Base-by-base conservation (phyloP, 768 basidiomycete species). In the Macrolepiota albuminosa region DNA sequence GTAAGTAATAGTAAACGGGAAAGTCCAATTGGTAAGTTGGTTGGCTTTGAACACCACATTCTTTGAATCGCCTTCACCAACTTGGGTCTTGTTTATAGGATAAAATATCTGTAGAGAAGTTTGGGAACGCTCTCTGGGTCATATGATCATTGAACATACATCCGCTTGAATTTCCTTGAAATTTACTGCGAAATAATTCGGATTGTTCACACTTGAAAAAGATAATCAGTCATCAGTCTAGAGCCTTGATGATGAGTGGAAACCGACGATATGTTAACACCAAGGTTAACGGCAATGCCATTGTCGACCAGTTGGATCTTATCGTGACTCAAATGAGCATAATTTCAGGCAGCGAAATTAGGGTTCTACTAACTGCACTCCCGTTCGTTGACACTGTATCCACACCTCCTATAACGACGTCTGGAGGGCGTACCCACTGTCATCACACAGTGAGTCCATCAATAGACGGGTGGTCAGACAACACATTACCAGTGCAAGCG, bases 341-440 rank as follows among this genome's bases (percentile, higher is more conserved):
- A 39, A 39, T 34, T 42, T 26, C 24, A 42, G 51, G 37, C 9
- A 4, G n/a, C 45, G 7, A 36, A 21, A 52, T 18, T 40, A 47
- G 14, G 53, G 24, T 33, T 18, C 37, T n/a, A 70, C 76, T 64
- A 66, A 87, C 86, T 55, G 78, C 71, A 68, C 78, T 83, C 37
- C 73, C 76, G 34, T 68, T 64, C 47, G 70, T 70, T 18, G 76
- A 69, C 26, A 73, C 68, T 5, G 78, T 71, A 51, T 73, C 69
- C 29, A 84, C 80, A 34, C 70, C 65, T 14, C 86, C 85, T 59
- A 94, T 76, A 29, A 69, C 68, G 52, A 93, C 74, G 61, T 84
- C 79, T 1, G 91, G 92, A 26, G 91, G 91, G 34, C 84, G 81
- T 53, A 88, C 79, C 87, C 88, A 94, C 91, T 93, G 52, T 26